These are phyloP conservation scores for Poteriospumella lacustris DNA, from an alignment of 108 stramenopile species.

Conservation along the genomic window DNA sequence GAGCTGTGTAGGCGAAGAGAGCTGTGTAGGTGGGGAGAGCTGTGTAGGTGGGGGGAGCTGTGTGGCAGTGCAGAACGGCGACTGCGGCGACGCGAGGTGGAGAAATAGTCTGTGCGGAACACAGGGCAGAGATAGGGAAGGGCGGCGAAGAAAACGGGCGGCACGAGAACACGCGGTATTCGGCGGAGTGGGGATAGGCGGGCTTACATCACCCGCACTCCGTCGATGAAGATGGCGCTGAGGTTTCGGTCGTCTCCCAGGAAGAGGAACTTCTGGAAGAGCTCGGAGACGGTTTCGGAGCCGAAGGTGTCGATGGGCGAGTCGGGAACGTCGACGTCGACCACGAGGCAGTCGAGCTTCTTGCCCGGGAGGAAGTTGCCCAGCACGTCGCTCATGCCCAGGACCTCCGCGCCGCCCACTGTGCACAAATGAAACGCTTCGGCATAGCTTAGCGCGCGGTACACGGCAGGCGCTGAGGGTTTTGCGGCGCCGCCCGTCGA, in stretches of 20 bases:
- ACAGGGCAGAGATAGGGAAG: too few species aligned
- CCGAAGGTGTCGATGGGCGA: conserved; percentile 47
- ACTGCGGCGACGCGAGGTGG: too few species aligned
- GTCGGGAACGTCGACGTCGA: conserved; percentile 26
- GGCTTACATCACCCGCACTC: conserved; percentile 35
- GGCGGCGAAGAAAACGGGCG: too few species aligned
- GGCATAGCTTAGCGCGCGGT: conserved; percentile 45
- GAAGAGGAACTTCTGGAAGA: conserved; percentile 54
- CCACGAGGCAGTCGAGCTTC: conserved; percentile 57
- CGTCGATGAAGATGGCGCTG: conserved; percentile 41
- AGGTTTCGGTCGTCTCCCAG: conserved; percentile 57
- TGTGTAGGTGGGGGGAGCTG: too few species aligned
- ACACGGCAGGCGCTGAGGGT: not conserved
- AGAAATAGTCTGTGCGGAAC: too few species aligned
- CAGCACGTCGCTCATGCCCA: conserved; percentile 49
- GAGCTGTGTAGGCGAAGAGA: too few species aligned
- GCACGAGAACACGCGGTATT: too few species aligned
- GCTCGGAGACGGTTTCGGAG: conserved; percentile 35
- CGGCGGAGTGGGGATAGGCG: too few species aligned
- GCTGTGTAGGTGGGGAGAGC: too few species aligned
- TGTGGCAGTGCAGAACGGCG: too few species aligned
- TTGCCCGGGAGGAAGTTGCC: conserved; percentile 61
- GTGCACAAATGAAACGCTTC: conserved; percentile 66
- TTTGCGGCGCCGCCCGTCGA: not conserved
- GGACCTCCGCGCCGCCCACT: conserved; percentile 61